These are phyloP conservation scores for Candida corydali DNA, from an alignment of 805 yeast species.

Conservation along the genomic window DNA sequence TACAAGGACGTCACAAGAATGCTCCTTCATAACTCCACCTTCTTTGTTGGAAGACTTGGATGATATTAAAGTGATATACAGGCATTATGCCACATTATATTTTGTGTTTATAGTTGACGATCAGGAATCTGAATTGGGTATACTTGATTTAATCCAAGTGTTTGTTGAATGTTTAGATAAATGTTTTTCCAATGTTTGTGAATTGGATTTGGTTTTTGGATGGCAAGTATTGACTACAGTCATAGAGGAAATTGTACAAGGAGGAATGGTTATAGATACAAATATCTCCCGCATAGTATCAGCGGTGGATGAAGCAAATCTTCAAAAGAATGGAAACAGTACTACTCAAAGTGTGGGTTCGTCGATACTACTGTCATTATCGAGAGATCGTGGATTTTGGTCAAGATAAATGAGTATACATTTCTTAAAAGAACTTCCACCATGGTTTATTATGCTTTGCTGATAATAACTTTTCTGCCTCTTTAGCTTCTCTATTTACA, in stretches of 20 bases:
- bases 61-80: slow-evolving; percentile 82
- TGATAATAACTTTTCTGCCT: slow-evolving; percentile 21
- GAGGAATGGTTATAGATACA: slow-evolving; percentile 97
- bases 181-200: slow-evolving; percentile 93
- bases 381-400: slow-evolving; percentile 28
- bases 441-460: slow-evolving; percentile 17
- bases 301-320: slow-evolving; percentile 72
- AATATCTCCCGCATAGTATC: slow-evolving; percentile 75
- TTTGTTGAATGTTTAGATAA: slow-evolving; percentile 92
- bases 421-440: neutral
- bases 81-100: slow-evolving; percentile 93
- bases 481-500: slow-evolving; percentile 26
- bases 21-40: slow-evolving; percentile 89
- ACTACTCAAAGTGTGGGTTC: slow-evolving; percentile 14
- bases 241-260: slow-evolving; percentile 87
- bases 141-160: slow-evolving; percentile 89
- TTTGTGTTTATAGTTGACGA: slow-evolving; percentile 95
- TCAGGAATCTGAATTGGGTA: slow-evolving; percentile 92
- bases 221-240: slow-evolving; percentile 97
- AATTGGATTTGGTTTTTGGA: slow-evolving; percentile 93
- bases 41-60: slow-evolving; percentile 66
- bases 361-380: slow-evolving; percentile 21
- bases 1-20: slow-evolving; percentile 67
- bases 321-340: slow-evolving; percentile 34
- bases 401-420: slow-evolving; percentile 9